Base-by-base conservation (phyloP, 2,329 filamentous ascomycete genomes). In the Exophiala phaeomuriformis region DNA sequence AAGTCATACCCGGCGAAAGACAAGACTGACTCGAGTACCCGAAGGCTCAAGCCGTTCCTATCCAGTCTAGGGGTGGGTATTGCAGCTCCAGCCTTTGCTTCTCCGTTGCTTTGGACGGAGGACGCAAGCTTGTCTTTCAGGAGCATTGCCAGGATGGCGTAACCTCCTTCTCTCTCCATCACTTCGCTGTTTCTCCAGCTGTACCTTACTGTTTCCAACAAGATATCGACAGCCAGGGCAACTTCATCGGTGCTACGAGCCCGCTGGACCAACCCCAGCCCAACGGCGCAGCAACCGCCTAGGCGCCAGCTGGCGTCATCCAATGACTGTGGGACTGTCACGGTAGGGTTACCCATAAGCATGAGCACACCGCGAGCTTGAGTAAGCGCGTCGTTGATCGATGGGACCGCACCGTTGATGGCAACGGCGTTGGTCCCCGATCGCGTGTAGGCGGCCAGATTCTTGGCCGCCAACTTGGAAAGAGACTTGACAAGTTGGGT, bases 151-250 rank as follows among this genome's bases (percentile, higher is more conserved):
- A 98, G 73, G 35, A 97, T 87, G 29, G 88, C 86, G 66, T 96
- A 98, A 0, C 91, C 94, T 62, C 94, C 93, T 55, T 95, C 90
- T 64, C 88, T 84, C 69, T 98, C 93, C 86, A 98, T 96, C 29
- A 93, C 90, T 68, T 98, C 94, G 62, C 93, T 97, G 61, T 97
- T 97, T 59, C 93, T 82, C 93, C 94, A 98, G 66, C 87, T 97
- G 59, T 87, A 85, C 61, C 87, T 85, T 47, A 96, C 86, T 56
- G 88, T 88, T 60, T 87, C 82, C 58, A 96, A 90, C 29, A 95
- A 76, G 64, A 94, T 86, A 64, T 94, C 83, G 2, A 94, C 83
- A 1, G 90, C 84, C 50, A 87, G 80, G 6, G 90, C 72, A 30
- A 90, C 82, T 42, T 84, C 83, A 46, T 90, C 82, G 5, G 81